Conservation (phyloP, 192 early-diverging fungal genomes). For the Paraglomus brasilianum region DNA sequence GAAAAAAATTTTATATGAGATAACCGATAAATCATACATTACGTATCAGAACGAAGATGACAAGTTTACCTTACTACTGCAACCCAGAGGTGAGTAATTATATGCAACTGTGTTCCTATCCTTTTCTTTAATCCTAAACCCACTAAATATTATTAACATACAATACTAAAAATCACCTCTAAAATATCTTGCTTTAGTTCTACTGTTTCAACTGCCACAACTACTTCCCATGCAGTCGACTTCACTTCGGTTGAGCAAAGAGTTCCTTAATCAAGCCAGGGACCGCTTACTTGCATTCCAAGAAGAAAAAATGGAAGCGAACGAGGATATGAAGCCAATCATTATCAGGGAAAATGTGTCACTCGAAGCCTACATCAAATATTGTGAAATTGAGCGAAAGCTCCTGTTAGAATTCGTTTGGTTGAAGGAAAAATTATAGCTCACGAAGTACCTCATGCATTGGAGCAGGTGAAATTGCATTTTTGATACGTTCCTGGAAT, state of each 20-base stretch:
- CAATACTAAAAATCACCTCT: no score
- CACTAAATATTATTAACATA: no score
- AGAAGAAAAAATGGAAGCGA: no score
- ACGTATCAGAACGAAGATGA: no score
- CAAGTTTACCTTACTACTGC: no score
- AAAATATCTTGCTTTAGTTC: no score
- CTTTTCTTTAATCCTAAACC: no score
- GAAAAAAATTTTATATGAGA: no score
- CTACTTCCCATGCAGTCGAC: not conserved
- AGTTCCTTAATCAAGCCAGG: not conserved
- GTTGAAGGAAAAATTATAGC: constrained; percentile 23
- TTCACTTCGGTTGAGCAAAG: constrained; percentile 9
- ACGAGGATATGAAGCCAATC: constrained; percentile 10
- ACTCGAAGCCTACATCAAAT: not conserved
- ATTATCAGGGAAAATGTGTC: constrained; percentile 16
- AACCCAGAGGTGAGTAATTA: no score
- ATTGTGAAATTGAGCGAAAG: constrained; percentile 6
- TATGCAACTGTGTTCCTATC: no score
- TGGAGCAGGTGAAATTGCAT: not conserved
- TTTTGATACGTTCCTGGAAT: not conserved
- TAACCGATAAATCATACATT: no score
- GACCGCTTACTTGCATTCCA: no score
- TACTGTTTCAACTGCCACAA: not conserved
- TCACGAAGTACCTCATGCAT: constrained; percentile 23
- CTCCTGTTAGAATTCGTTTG: not conserved